Conservation (phyloP, 169 alveolate genomes). For the Babesia gibsoni region DNA sequence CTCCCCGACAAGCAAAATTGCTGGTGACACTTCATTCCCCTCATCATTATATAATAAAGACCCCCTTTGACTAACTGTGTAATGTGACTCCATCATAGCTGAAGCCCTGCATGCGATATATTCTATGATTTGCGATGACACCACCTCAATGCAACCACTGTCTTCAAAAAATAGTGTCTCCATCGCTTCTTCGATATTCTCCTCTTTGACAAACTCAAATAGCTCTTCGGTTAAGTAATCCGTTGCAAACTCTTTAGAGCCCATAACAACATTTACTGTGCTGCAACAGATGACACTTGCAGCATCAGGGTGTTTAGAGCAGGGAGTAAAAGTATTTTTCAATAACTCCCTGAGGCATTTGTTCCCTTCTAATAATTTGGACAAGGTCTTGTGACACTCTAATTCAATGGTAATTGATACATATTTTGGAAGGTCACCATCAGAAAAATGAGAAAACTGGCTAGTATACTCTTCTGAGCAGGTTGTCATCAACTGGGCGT, state of each 20-base stretch:
- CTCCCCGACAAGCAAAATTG: constrained; percentile 35
- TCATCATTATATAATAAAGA: not conserved
- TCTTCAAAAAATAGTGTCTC: not conserved
- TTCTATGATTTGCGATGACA: not conserved
- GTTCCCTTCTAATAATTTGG: not conserved
- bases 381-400: not conserved
- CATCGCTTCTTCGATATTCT: not conserved
- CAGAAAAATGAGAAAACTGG: not conserved
- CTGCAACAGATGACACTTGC: not conserved
- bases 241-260: not conserved
- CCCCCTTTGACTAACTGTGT: not conserved
- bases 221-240: not conserved
- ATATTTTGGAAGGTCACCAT: not conserved
- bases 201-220: not conserved
- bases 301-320: not conserved
- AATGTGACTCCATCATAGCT: not conserved
- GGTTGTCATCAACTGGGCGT: not conserved
- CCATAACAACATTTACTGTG: not conserved
- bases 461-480: not conserved
- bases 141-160: not conserved
- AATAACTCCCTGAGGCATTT: not conserved
- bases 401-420: not conserved
- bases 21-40: constrained; percentile 1
- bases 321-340: not conserved
- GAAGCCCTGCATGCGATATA: constrained; percentile 22